phyloP scores from a whole-genome alignment of 257 asterid genomes.

The Plantago elongata region DNA sequence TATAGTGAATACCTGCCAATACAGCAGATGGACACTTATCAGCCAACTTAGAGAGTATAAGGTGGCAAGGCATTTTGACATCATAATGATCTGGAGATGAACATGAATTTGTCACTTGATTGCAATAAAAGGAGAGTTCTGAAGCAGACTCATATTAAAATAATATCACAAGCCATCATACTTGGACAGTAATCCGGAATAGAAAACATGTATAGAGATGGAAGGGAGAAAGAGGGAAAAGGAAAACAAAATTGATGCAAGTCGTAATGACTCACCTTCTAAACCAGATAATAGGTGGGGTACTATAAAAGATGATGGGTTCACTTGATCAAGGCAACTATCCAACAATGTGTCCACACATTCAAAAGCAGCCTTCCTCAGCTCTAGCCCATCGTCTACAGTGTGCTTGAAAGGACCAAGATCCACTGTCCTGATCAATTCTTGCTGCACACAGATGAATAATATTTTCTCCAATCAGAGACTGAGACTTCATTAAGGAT shows the following conservation, averaged over 20 bases:
- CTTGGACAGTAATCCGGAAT: no score
- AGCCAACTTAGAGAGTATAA: slow-evolving; percentile 91
- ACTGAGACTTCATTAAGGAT: background rate
- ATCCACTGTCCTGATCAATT: slow-evolving; percentile 97
- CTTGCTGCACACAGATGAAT: slow-evolving; percentile 64
- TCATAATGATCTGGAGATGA: slow-evolving; percentile 82
- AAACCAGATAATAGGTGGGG: slow-evolving; percentile 93
- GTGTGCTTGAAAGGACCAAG: slow-evolving; percentile 99
- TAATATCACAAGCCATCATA: background rate
- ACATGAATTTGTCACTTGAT: slow-evolving; percentile 12
- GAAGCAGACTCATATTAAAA: background rate
- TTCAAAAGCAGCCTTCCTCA: slow-evolving; percentile 98
- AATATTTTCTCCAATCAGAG: background rate
- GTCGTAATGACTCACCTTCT: slow-evolving; percentile 57
- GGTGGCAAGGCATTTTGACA: slow-evolving; percentile 99
- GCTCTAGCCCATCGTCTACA: slow-evolving; percentile 98
- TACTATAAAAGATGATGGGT: slow-evolving; percentile 95
- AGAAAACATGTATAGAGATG: no score
- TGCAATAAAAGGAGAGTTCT: slow-evolving; percentile 1
- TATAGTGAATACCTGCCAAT: slow-evolving; percentile 67
- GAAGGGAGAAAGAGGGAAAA: background rate
- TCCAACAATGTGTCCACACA: slow-evolving; percentile 96
- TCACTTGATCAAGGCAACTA: slow-evolving; percentile 93
- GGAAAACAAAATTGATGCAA: slow-evolving; percentile 1
- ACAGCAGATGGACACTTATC: slow-evolving; percentile 98